These are phyloP conservation scores for Physocladia obscura DNA, from an alignment of 192 early-diverging fungal genomes.

Conservation along the genomic window DNA sequence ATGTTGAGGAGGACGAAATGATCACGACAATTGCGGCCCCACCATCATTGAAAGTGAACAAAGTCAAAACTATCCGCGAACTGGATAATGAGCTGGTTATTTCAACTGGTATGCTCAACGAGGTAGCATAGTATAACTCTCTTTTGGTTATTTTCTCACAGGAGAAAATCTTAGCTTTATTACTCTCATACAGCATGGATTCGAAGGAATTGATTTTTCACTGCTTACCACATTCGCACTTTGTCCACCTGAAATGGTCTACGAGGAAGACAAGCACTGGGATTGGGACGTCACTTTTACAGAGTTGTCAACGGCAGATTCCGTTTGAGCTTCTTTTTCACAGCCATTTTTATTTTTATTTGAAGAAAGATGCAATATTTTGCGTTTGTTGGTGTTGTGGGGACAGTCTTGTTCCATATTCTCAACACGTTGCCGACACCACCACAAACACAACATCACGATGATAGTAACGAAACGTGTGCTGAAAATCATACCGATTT, in stretches of 20 bases:
- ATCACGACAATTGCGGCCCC: conserved; percentile 45
- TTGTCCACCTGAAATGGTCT: conserved; percentile 38
- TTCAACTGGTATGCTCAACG: conserved; percentile 38
- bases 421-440: background rate
- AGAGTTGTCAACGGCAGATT: conserved; percentile 34
- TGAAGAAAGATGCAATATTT: background rate
- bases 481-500: background rate
- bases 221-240: conserved; percentile 39
- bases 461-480: background rate
- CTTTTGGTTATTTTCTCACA: background rate
- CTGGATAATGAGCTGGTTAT: conserved; percentile 40
- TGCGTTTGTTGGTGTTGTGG: background rate
- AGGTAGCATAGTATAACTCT: too few species aligned
- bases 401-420: background rate
- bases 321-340: conserved; percentile 46
- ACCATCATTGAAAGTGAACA: conserved; percentile 43
- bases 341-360: background rate
- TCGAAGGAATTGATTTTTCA: conserved; percentile 45
- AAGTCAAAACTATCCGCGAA: conserved; percentile 48
- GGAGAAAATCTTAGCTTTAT: background rate
- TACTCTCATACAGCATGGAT: background rate
- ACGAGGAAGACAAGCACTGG: conserved; percentile 46
- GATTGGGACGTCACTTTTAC: conserved; percentile 53
- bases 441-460: background rate
- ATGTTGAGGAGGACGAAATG: conserved; percentile 48